These are phyloP conservation scores for Teratosphaeria gauchensis DNA, from an alignment of 2,329 filamentous ascomycete genomes.

Conservation along the genomic window DNA sequence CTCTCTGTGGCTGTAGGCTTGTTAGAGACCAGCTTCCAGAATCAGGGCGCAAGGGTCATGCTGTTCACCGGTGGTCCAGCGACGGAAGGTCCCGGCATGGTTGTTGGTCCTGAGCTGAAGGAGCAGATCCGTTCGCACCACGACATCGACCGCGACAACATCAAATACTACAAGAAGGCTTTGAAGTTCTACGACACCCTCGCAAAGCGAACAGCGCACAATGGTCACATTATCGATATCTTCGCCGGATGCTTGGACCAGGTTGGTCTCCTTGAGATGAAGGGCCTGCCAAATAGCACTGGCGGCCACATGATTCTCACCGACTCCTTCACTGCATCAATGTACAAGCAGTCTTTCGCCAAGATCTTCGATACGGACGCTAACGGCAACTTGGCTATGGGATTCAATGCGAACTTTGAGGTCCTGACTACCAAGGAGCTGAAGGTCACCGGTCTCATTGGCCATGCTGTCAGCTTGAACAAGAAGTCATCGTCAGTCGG, in stretches of 20 bases:
- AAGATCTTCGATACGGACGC: constrained; percentile 95
- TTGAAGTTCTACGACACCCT: constrained; percentile 95
- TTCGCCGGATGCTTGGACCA: constrained; percentile 97
- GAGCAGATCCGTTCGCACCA: constrained; percentile 97
- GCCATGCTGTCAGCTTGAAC: constrained; percentile 91
- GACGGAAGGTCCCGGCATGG: constrained; percentile 92
- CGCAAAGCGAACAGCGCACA: constrained; percentile 88
- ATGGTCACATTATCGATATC: constrained; percentile 94
- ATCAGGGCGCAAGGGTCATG: constrained; percentile 92
- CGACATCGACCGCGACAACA: constrained; percentile 96
- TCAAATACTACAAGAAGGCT: constrained; percentile 99
- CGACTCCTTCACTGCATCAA: constrained; percentile 95
- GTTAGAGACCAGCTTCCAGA: constrained; percentile 90
- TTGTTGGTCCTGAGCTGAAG: constrained; percentile 88
- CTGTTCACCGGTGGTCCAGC: constrained; percentile 90
- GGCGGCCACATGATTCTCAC: constrained; percentile 97
- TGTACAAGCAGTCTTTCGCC: constrained; percentile 98
- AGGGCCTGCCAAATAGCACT: constrained; percentile 88
- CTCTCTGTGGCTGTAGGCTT: constrained; percentile 88
- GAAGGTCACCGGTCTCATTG: constrained; percentile 94
- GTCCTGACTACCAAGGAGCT: constrained; percentile 96
- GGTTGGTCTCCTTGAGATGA: constrained; percentile 96
- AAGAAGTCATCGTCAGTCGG: constrained; percentile 97
- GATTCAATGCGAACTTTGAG: constrained; percentile 92
- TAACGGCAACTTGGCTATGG: constrained; percentile 92